phyloP scores from a whole-genome alignment of 345 rosid species.

The Hibiscus syriacus region DNA sequence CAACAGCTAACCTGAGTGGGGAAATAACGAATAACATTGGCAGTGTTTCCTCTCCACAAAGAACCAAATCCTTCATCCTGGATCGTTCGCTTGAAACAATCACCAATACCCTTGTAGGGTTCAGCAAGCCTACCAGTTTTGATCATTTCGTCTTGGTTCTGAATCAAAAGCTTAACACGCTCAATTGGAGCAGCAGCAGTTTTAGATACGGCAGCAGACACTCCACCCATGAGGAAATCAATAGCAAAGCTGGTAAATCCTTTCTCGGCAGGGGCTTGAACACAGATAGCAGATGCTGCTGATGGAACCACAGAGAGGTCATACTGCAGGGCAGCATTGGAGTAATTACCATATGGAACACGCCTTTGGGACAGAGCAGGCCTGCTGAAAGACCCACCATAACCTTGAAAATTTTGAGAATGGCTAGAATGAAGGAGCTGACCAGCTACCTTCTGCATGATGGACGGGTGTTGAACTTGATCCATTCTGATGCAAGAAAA shows the following conservation, averaged over 20 bases:
- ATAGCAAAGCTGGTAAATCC: constrained; percentile 52
- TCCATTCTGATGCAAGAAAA: constrained; percentile 48
- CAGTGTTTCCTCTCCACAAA: constrained; percentile 88
- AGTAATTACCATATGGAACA: constrained; percentile 48
- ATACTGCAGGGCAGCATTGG: constrained; percentile 53
- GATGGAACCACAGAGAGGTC: constrained; percentile 34
- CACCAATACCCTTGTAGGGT: constrained; percentile 79
- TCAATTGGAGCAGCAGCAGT: constrained; percentile 91
- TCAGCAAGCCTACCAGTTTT: constrained; percentile 65
- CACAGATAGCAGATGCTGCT: constrained; percentile 40
- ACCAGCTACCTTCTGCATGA: constrained; percentile 56
- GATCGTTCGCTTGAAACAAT: constrained; percentile 58
- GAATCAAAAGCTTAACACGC: constrained; percentile 83
- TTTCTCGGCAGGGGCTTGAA: constrained; percentile 67
- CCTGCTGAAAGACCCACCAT: constrained; percentile 41
- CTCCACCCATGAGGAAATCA: constrained; percentile 1
- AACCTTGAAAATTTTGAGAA: constrained; percentile 34
- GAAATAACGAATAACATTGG: constrained; percentile 84
- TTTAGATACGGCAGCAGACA: too few relatives aligned
- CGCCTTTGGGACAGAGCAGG: constrained; percentile 46
- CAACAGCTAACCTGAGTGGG: constrained; percentile 63
- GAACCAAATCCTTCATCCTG: constrained; percentile 54
- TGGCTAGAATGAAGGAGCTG: constrained; percentile 43
- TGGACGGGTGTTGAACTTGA: constrained; percentile 22
- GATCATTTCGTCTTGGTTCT: constrained; percentile 87